Percentiles rank a stretch among this genome's conserved stretches.
Evolutionary conservation across 345 rosid species (phyloP).

Genomic region (Hibiscus syriacus): DNA sequence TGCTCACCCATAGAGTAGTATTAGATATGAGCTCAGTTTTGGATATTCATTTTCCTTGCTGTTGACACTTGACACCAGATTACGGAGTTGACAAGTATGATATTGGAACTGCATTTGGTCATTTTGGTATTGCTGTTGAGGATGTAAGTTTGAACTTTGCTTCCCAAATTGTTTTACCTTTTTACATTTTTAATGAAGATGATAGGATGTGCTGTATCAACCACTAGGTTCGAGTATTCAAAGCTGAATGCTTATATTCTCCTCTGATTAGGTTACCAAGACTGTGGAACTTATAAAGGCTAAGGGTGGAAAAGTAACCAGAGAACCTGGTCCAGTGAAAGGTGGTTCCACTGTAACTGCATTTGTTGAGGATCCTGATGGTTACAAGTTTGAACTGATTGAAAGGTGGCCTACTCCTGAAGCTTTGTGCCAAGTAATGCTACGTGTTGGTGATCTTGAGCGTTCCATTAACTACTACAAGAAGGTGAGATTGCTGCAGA

Average conservation of each 20-base stretch:
- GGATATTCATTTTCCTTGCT: conserved; percentile 1
- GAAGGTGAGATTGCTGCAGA: conserved; percentile 44
- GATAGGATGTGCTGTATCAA: not conserved
- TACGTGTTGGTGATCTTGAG: too few species aligned
- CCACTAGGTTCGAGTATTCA: not conserved
- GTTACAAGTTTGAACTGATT: too few species aligned
- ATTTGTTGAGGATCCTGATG: too few species aligned
- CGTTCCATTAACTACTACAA: conserved; percentile 83
- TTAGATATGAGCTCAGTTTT: not conserved
- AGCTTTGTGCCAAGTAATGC: too few species aligned
- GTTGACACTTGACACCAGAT: conserved; percentile 37
- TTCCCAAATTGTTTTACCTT: not conserved
- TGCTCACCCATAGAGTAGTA: not conserved
- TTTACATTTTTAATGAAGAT: not conserved
- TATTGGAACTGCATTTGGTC: too few species aligned
- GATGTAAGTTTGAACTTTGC: conserved; percentile 52
- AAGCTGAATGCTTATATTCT: not conserved
- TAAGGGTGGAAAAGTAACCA: conserved; percentile 90
- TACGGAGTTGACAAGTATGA: conserved; percentile 95
- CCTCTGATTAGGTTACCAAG: too few species aligned
- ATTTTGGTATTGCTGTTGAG: too few species aligned
- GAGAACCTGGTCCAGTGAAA: conserved; percentile 98
- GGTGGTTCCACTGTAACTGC: too few species aligned
- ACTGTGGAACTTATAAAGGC: too few species aligned
- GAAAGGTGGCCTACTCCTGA: too few species aligned